Evolutionary conservation across 2,329 filamentous ascomycete species (phyloP).

Genomic region (Conoideocrella luteorostrata): DNA sequence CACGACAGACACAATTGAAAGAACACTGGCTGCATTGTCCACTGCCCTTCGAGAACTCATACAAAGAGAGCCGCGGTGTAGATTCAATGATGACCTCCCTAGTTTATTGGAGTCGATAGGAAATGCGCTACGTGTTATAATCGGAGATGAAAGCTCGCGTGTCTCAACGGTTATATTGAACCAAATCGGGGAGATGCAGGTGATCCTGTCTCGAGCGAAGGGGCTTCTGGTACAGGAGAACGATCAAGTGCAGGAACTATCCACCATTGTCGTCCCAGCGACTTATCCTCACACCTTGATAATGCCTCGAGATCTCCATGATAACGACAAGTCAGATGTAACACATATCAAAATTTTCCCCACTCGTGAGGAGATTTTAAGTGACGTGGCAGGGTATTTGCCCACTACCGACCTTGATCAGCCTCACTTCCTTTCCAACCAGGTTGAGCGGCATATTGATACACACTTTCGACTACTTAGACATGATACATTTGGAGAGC

Average conservation of each 20-base stretch:
- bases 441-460: conserved; percentile 42
- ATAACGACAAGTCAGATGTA: conserved; percentile 44
- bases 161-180: not conserved
- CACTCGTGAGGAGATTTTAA: conserved; percentile 40
- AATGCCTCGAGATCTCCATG: conserved; percentile 20
- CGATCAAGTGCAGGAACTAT: not conserved
- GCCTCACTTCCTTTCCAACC: too few species aligned
- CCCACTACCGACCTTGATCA: conserved; percentile 34
- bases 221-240: not conserved
- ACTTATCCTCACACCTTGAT: not conserved
- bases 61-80: not conserved
- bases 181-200: not conserved
- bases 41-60: not conserved
- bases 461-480: conserved; percentile 49
- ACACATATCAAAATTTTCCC: conserved; percentile 41
- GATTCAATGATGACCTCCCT: not conserved
- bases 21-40: not conserved
- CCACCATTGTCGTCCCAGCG: not conserved
- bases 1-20: too few species aligned
- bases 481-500: conserved; percentile 48
- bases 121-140: not conserved
- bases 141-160: not conserved
- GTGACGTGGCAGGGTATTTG: conserved; percentile 38
- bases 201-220: not conserved
- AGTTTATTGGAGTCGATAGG: too few species aligned